Evolutionary conservation across 805 yeast genomes (phyloP).

Genomic region (Wickerhamomyces canadensis): DNA sequence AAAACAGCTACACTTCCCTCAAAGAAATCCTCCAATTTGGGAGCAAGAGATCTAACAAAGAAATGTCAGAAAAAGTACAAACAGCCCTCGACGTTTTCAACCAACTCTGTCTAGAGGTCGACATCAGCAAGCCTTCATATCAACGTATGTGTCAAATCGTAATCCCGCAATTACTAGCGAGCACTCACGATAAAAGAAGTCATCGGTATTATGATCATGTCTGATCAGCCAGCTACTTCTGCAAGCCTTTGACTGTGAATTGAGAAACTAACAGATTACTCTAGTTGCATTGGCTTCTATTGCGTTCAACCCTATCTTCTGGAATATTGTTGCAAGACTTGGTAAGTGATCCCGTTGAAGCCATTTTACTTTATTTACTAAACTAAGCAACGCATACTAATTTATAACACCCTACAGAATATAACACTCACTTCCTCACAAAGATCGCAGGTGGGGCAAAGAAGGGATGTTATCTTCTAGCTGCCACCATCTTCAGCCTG

Average conservation of each 20-base stretch:
- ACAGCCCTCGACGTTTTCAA: slow-evolving; percentile 14
- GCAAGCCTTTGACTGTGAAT: too few relatives aligned
- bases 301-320: slow-evolving; percentile 88
- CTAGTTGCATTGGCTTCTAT: slow-evolving; percentile 56
- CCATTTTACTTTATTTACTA: neutral
- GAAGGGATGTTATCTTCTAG: slow-evolving; percentile 80
- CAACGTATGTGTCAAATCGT: slow-evolving; percentile 17
- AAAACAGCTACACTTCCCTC: too few relatives aligned
- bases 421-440: slow-evolving; percentile 70
- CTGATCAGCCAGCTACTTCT: neutral
- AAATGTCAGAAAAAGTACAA: slow-evolving; percentile 3
- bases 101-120: slow-evolving; percentile 20
- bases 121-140: slow-evolving; percentile 15
- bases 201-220: neutral
- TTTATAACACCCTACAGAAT: slow-evolving; percentile 43
- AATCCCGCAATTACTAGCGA: too few relatives aligned
- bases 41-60: too few relatives aligned
- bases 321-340: slow-evolving; percentile 88
- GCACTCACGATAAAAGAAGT: too few relatives aligned
- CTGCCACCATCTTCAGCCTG: slow-evolving; percentile 74
- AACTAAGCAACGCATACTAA: neutral
- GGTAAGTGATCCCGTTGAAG: slow-evolving; percentile 28
- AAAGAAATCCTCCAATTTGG: too few relatives aligned
- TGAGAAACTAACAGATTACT: neutral
- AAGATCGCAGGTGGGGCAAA: slow-evolving; percentile 63